Evolutionary conservation across 306 rosid genomes (phyloP).

Genomic region (Vigna trinervia): DNA sequence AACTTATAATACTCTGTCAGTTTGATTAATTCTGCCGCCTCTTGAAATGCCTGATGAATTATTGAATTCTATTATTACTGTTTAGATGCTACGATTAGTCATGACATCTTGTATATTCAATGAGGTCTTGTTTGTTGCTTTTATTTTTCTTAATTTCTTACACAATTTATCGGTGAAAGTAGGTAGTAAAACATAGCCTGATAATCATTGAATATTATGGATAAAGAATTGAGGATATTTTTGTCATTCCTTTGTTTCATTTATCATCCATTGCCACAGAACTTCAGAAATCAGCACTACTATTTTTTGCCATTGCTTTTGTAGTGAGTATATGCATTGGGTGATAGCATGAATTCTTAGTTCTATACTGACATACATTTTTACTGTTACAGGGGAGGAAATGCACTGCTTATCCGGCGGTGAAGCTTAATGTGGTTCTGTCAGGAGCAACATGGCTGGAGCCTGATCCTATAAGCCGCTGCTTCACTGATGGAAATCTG

Average conservation of each 20-base stretch:
- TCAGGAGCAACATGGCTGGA: constrained; percentile 86
- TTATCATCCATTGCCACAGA: neutral
- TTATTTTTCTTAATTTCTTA: neutral
- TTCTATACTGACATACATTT: neutral
- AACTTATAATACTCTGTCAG: neutral
- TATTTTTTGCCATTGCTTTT: constrained; percentile 4
- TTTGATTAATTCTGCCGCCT: constrained; percentile 10
- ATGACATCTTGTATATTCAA: neutral
- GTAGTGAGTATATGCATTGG: constrained; percentile 1
- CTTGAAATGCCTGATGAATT: constrained; percentile 9
- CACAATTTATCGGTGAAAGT: neutral
- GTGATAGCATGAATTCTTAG: neutral
- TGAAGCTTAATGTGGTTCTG: constrained; percentile 73
- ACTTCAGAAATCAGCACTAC: neutral
- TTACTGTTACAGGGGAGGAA: constrained; percentile 68
- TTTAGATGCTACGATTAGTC: neutral
- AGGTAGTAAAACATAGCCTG: neutral
- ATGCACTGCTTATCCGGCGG: constrained; percentile 90
- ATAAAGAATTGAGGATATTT: neutral
- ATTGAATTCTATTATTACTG: neutral
- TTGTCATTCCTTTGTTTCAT: constrained; percentile 7
- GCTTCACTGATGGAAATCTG: constrained; percentile 85
- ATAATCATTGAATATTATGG: constrained; percentile 7
- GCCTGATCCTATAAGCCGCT: constrained; percentile 82
- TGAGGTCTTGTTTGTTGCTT: constrained; percentile 14